Conservation (phyloP, 2,329 filamentous ascomycete species). For the Zarea fungicola region DNA sequence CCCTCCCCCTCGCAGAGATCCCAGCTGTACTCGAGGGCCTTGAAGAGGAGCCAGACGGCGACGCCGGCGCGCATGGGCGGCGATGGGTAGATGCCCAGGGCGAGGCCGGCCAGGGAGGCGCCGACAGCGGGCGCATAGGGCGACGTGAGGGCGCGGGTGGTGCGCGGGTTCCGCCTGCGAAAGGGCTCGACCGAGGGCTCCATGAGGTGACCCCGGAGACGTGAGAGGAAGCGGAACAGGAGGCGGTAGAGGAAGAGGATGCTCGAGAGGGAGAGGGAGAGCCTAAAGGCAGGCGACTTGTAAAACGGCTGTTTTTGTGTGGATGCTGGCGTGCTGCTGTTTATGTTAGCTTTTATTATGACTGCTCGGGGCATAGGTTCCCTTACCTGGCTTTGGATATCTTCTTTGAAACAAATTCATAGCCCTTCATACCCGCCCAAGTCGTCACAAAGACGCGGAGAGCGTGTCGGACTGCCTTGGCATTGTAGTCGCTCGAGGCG, state of each 20-base stretch:
- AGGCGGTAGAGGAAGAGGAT: constrained; percentile 86
- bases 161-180: constrained; percentile 72
- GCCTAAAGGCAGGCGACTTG: constrained; percentile 65
- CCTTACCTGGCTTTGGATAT: constrained; percentile 45
- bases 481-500: constrained; percentile 56
- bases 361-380: background rate
- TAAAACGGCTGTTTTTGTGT: constrained; percentile 49
- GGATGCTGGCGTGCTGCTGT: constrained; percentile 15
- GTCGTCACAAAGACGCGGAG: constrained; percentile 65
- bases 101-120: constrained; percentile 78
- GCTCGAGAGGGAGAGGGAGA: constrained; percentile 77
- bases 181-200: constrained; percentile 77
- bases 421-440: constrained; percentile 58
- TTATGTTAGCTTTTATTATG: background rate
- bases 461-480: constrained; percentile 64
- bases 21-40: constrained; percentile 80
- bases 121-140: constrained; percentile 83
- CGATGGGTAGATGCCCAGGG: constrained; percentile 68
- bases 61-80: constrained; percentile 67
- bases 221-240: constrained; percentile 82
- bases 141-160: constrained; percentile 71
- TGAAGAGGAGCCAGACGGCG: constrained; percentile 74
- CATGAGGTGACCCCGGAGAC: constrained; percentile 72
- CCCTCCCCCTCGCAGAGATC: constrained; percentile 74
- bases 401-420: constrained; percentile 46